Evolutionary conservation across 495 filamentous ascomycete species (phyloP), one percentile per base, ranked within the genome.

Genomic region (Tuber microsphaerosporum): DNA sequence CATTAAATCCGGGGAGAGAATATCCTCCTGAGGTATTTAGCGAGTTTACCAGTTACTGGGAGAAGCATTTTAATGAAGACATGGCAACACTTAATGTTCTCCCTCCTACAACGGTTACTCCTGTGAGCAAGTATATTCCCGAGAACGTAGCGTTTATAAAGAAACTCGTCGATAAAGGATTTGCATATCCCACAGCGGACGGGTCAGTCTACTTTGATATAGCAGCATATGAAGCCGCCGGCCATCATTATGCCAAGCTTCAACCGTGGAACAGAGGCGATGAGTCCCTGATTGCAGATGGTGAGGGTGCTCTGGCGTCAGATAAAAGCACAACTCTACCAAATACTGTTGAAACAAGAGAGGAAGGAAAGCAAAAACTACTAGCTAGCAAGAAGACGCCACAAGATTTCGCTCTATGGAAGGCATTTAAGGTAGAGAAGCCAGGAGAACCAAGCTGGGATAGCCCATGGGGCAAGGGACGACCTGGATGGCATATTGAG

Each of bases 401-500:
- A 2, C 77, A 82, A 43, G 94, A 99, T 82, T 99, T 99, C 84
- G 95, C 94, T 2, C 86, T 98, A 6, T 97, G 94, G 94, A 99
- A 99, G 85, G 88, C 92, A 7, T 97, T 94, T 93, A 99, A 98
- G 84, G 88, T 91, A 51, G 93, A 91, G 0, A 97, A 96, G 84
- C 89, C 92, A 6, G 94, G 95, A 51, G 95, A 99, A 85, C 95
- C 95, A 1, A 91, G 88, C 76, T 99, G 95, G 95, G 85, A 89
- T 17, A 93, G 90, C 79, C 88, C 88, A 8, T 99, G 95, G 94
- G 93, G 94, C 14, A 86, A 88, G 70, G 94, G 94, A 41, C 87
- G 95, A 31, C 95, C 95, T 0, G 95, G 95, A 22, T 97, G 93
- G 95, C 95, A 98, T 84, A 97, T 99, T 77, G 94, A 99, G 85